Evolutionary conservation across 2,329 filamentous ascomycete species (phyloP).

Genomic region (Talaromyces verruculosus): DNA sequence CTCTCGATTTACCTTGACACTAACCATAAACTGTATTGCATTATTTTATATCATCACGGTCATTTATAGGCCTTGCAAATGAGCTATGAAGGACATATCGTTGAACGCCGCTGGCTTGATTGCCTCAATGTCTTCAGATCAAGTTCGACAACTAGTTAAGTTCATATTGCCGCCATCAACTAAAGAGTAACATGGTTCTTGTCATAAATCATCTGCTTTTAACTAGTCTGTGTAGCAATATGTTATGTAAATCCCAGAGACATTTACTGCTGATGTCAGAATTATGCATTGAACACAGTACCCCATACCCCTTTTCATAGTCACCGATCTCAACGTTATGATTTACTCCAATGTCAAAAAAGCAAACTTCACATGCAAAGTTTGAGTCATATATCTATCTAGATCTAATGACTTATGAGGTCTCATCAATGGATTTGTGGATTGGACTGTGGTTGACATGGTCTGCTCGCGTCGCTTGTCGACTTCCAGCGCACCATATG

Average conservation of each 20-base stretch:
- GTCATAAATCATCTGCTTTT: not conserved
- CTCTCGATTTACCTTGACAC: not conserved
- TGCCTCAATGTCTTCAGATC: not conserved
- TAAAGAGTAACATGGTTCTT: not conserved
- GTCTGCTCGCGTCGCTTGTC: not conserved
- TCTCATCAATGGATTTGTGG: not conserved
- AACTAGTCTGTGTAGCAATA: not conserved
- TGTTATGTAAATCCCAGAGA: not conserved
- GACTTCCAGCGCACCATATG: not conserved
- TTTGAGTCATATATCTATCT: not conserved
- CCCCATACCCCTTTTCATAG: not conserved
- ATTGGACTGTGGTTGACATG: not conserved
- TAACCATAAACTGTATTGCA: not conserved
- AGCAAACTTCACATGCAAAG: not conserved
- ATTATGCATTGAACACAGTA: not conserved
- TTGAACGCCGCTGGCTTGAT: not conserved
- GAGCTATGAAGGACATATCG: not conserved
- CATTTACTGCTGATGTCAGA: not conserved
- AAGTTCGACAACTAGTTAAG: not conserved
- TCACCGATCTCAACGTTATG: not conserved
- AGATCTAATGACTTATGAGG: not conserved
- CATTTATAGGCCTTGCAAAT: not conserved
- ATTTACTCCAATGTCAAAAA: not conserved
- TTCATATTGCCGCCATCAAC: not conserved
- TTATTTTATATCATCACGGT: not conserved